A percentile compares a stretch with the other conserved stretches of the same genome.
These are phyloP conservation scores for Candida rishiriensis DNA, from an alignment of 805 yeast genomes.

Conservation along the genomic window DNA sequence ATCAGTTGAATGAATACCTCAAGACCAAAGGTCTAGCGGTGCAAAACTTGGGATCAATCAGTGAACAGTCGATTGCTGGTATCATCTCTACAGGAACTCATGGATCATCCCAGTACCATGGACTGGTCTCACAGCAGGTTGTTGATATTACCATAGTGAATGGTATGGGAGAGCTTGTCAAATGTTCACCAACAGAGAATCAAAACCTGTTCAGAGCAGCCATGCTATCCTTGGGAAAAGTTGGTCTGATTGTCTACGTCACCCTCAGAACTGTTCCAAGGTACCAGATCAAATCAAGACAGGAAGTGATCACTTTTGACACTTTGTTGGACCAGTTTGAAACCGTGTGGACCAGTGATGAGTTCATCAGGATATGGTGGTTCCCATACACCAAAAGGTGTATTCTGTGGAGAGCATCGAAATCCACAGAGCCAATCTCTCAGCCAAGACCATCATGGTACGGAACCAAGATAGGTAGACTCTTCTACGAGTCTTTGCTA, in stretches of 20 bases:
- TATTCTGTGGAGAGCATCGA: conserved; percentile 85
- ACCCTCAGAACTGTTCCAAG: conserved; percentile 82
- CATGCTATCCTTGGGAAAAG: conserved; percentile 79
- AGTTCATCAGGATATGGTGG: conserved; percentile 95
- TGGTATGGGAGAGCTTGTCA: conserved; percentile 67
- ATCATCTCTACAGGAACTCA: conserved; percentile 95
- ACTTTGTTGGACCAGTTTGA: conserved; percentile 72
- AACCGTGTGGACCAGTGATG: conserved; percentile 80
- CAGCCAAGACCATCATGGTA: conserved; percentile 76
- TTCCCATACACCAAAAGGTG: conserved; percentile 87
- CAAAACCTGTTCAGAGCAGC: conserved; percentile 75
- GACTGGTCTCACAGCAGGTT: conserved; percentile 81
- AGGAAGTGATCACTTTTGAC: conserved; percentile 77
- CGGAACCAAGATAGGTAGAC: conserved; percentile 75
- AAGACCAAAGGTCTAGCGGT: conserved; percentile 66
- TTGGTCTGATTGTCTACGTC: conserved; percentile 83
- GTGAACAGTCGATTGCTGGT: conserved; percentile 94
- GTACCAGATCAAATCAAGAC: conserved; percentile 74
- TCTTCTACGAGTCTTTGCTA: conserved; percentile 71
- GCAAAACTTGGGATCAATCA: conserved; percentile 89
- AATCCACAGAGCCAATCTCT: conserved; percentile 60
- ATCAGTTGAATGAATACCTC: conserved; percentile 65
- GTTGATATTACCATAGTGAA: conserved; percentile 73
- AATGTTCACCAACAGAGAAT: conserved; percentile 61
- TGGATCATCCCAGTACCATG: conserved; percentile 92